phyloP scores from a whole-genome alignment of 2,329 filamentous ascomycete genomes.

The Pyrenochaeta sp. region DNA sequence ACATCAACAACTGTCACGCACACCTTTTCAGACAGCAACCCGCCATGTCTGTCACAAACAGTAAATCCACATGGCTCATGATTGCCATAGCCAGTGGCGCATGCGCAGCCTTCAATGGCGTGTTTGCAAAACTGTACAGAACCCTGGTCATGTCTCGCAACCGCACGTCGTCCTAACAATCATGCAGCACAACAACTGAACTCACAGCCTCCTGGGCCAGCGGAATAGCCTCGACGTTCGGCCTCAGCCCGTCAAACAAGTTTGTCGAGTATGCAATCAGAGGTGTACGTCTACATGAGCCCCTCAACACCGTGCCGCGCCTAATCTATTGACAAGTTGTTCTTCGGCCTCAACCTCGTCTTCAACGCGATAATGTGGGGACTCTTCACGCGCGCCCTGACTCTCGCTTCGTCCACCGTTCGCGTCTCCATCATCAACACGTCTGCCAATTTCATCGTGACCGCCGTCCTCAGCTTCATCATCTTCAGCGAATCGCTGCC shows the following conservation, averaged over 20 bases:
- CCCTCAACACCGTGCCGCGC: too few species aligned
- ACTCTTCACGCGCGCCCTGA: slow-evolving; percentile 80
- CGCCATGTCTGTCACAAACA: slow-evolving; percentile 31
- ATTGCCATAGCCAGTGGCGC: slow-evolving; percentile 76
- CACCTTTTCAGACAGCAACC: not conserved
- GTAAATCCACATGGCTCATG: slow-evolving; percentile 60
- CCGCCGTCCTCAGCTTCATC: slow-evolving; percentile 72
- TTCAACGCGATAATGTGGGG: slow-evolving; percentile 88
- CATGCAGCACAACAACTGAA: slow-evolving; percentile 64
- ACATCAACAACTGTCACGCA: not conserved
- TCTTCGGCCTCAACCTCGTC: slow-evolving; percentile 76
- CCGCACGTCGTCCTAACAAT: slow-evolving; percentile 15
- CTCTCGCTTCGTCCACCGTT: slow-evolving; percentile 75
- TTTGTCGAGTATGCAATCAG: slow-evolving; percentile 60
- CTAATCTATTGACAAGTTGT: too few species aligned
- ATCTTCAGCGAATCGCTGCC: slow-evolving; percentile 77
- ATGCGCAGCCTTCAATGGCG: slow-evolving; percentile 81
- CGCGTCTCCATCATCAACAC: slow-evolving; percentile 85
- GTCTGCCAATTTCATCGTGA: slow-evolving; percentile 80
- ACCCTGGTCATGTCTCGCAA: slow-evolving; percentile 27
- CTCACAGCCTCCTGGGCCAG: slow-evolving; percentile 63
- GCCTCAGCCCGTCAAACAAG: slow-evolving; percentile 55
- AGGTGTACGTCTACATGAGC: slow-evolving; percentile 59
- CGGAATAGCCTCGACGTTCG: slow-evolving; percentile 57
- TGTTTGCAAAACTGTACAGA: slow-evolving; percentile 84